Evolutionary conservation across 202 grass and related monocot species (phyloP), one percentile per base, ranked within the genome.

Genomic region (Sporobolus alterniflorus): DNA sequence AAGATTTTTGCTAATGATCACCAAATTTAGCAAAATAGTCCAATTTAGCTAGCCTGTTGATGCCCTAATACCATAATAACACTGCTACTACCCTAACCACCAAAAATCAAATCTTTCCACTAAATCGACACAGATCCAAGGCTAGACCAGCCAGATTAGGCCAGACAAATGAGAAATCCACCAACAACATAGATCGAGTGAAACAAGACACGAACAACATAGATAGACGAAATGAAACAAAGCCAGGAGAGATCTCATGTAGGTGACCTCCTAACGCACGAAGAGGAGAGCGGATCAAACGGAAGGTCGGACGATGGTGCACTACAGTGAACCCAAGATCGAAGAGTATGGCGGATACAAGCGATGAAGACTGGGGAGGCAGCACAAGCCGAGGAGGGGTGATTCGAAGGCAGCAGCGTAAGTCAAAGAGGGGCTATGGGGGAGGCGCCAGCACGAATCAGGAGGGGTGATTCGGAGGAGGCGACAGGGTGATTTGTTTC

Each of bases 291-390:
- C 67, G 11, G 87, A 86, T 69, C 60, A 69, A 29, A 22, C 43
- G 52, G 40, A 34, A 17, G 42, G 31, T 14, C 11, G 48, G 64
- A 12, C 18, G 80, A 44, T 64, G 21, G 67, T 47, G 80, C 85
- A 67, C 30, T 62, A 81, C 68, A 82, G 71, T 71, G 77, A 89
- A 89, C 80, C 87, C 77, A 72, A 89, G 88, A 89, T 86, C 48
- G 61, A 22, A 7, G 77, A 71, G 77, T 82, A 89, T 85, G 83
- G 83, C 88, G 76, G 28, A 43, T 41, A 68, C 18, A 67, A 57
- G 41, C 29, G 59, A 73, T 70, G 70, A n/a, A n/a, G n/a, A n/a
- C n/a, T n/a, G n/a, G n/a, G n/a, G n/a, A n/a, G n/a, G n/a, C n/a
- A n/a, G n/a, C n/a, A n/a, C n/a, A n/a, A n/a, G n/a, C n/a, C n/a